Base-by-base conservation (phyloP, 2,329 filamentous ascomycete genomes). In the Diatrype stigma region DNA sequence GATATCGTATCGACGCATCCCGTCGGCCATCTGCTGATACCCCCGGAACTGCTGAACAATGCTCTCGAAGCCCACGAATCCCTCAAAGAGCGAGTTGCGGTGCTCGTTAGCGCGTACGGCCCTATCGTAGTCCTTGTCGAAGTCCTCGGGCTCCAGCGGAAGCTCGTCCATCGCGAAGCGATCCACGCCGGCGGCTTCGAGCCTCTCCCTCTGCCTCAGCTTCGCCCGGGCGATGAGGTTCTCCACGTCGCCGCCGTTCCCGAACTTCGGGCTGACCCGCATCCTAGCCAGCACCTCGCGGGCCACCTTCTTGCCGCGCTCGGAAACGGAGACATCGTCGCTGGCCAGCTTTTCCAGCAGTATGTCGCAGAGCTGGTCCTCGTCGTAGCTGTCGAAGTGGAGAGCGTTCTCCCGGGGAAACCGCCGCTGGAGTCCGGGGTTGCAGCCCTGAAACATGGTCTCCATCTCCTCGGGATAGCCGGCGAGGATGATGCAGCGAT, bases 201-300 rank as follows among this genome's bases (percentile, higher is more conserved):
- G 49, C 22, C 79, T 70, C 49, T 71, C 67, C 51, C 82, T 78
- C 53, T 80, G 74, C 1, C 65, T 57, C 3, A 67, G 61, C 55
- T 87, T 87, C 1, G 85, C 79, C 1, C 64, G 63, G 47, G 81
- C 74, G 1, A 89, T 70, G 0, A 90, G 63, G n/a, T 79, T 87
- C 44, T 93, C 86, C 19, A 94, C 80, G 55, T 90, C 87, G 0
- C 86, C 82, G 0, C 81, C 87, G 58, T 93, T 92, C 1, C 88
- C 82, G 62, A 89, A 89, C 55, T 87, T 79, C 0, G 79, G 78
- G 0, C 81, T 74, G 55, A 86, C 86, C 1, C 85, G 78, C 1
- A 79, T 77, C 3, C 84, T 75, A 7, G 69, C 67, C 0, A 92
- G 71, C 17, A 85, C 71, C 3, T 85, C 81, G 51, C 84, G 67